Base-by-base conservation (phyloP, 352 stramenopile genomes). In the Peronospora belbahrii region DNA sequence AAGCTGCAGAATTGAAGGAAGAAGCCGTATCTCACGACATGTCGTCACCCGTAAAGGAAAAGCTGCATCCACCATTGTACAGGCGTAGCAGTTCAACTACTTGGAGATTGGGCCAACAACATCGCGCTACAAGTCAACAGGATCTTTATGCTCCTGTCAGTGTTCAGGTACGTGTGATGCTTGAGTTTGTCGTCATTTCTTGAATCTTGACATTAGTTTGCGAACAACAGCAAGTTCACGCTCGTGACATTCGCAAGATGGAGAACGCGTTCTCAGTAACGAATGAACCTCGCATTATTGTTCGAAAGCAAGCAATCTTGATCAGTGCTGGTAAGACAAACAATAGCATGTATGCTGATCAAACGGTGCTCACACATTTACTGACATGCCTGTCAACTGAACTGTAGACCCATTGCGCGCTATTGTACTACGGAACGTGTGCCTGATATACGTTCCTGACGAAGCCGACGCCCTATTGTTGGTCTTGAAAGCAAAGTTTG, bases 291-390 rank as follows among this genome's bases (percentile, higher is more conserved):
- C 83, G 70, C 1, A 83, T 89, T 37, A 70, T 79, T 19, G 65
- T 89, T 24, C 70, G 77, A 7, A 84, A 85, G 60, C 74, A 89
- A 56, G 77, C 77, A 18, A 81, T 89, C 40, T 64, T 89, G n/a
- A 70, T 89, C 42, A 89, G 83, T 48, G 74, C 77, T 14, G 76
- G 70, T 76, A 62, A 25, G 34, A 25, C 13, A 40, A 14, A 30
- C 3, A 28, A 17, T 17, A 15, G 5, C 19, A 25, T 30, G 9
- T 13, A 51, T 33, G 27, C 27, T 33, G 10, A 33, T 5, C 11
- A 14, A 33, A 33, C 10, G 9, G n/a, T 33, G 27, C 10, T 33
- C 11, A 7, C 27, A 33, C 27, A 11, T 28, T 10, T 28, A 28
- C 24, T 28, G 7, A 28, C 24, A 28, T 11, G 1, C 24, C 8